These are phyloP conservation scores for Melastoma malabathricum DNA, from an alignment of 345 rosid genomes.

Conservation along the genomic window DNA sequence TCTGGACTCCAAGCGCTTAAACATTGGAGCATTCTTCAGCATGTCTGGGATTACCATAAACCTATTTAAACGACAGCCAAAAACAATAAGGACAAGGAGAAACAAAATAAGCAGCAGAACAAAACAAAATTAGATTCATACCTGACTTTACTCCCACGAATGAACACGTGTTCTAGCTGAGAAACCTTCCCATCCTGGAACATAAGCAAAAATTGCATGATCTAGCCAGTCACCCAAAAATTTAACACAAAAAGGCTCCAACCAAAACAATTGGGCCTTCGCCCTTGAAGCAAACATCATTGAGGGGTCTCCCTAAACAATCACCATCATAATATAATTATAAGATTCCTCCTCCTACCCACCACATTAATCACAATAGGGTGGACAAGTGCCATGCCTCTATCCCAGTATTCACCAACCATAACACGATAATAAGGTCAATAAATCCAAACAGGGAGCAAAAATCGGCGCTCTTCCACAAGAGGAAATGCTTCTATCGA, in stretches of 20 bases:
- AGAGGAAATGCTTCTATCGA: too few species aligned
- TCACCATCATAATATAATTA: too few species aligned
- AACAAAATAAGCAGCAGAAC: background rate
- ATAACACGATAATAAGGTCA: too few species aligned
- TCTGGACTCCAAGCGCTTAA: slow-evolving; percentile 78
- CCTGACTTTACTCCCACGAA: slow-evolving; percentile 99
- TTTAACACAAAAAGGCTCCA: too few species aligned
- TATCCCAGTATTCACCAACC: too few species aligned
- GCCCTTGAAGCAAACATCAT: background rate
- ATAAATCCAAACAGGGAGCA: too few species aligned
- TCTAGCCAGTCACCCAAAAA: too few species aligned
- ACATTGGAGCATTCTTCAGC: slow-evolving; percentile 97
- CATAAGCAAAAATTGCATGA: background rate
- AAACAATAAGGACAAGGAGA: background rate
- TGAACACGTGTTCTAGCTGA: slow-evolving; percentile 94
- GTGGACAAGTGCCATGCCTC: too few species aligned
- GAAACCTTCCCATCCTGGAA: slow-evolving; percentile 89
- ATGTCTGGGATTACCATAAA: slow-evolving; percentile 99
- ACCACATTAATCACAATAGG: too few species aligned
- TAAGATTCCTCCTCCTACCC: too few species aligned
- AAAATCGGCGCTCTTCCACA: too few species aligned
- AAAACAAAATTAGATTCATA: slow-evolving; percentile 9
- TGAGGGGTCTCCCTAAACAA: background rate
- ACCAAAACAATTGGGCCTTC: background rate
- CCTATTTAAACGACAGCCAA: slow-evolving; percentile 23